phyloP scores from a whole-genome alignment of 306 rosid genomes.

The Styphnolobium japonicum region DNA sequence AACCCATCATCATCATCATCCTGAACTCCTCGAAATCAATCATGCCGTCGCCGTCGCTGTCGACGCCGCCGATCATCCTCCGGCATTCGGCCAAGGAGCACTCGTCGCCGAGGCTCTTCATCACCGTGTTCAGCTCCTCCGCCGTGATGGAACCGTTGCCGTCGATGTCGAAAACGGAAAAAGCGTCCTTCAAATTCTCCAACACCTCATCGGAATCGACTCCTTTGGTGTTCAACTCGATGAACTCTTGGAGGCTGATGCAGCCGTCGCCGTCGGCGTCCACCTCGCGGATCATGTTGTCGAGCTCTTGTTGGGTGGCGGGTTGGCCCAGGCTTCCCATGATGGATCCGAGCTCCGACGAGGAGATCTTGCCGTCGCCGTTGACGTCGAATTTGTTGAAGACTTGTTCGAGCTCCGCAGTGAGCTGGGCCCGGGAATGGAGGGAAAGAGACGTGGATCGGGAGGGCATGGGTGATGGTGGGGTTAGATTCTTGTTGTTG shows the following conservation, averaged over 20 bases:
- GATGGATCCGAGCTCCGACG: conserved; percentile 76
- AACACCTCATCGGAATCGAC: conserved; percentile 72
- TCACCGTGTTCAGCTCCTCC: conserved; percentile 74
- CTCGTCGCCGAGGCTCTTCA: conserved; percentile 76
- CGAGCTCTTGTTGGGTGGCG: conserved; percentile 59
- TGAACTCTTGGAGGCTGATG: conserved; percentile 72
- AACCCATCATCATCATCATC: conserved; percentile 89
- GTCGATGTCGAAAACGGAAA: conserved; percentile 80
- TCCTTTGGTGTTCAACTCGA: conserved; percentile 79
- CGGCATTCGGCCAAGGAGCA: conserved; percentile 79
- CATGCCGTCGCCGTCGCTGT: conserved; percentile 80
- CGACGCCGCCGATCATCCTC: conserved; percentile 82
- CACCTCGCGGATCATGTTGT: conserved; percentile 65
- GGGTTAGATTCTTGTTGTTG: conserved; percentile 36
- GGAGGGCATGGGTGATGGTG: background rate
- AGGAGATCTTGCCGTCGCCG: conserved; percentile 90
- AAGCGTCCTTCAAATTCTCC: conserved; percentile 77
- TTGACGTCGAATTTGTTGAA: conserved; percentile 84
- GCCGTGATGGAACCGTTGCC: conserved; percentile 85
- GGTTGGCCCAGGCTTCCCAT: conserved; percentile 65
- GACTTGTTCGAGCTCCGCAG: conserved; percentile 68
- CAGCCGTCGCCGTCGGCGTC: conserved; percentile 87
- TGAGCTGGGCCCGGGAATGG: conserved; percentile 39
- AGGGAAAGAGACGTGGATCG: conserved; percentile 47
- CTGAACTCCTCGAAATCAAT: conserved; percentile 84